phyloP scores from a whole-genome alignment of 176 grass and related monocot genomes.

The Chrysopogon serrulatus region DNA sequence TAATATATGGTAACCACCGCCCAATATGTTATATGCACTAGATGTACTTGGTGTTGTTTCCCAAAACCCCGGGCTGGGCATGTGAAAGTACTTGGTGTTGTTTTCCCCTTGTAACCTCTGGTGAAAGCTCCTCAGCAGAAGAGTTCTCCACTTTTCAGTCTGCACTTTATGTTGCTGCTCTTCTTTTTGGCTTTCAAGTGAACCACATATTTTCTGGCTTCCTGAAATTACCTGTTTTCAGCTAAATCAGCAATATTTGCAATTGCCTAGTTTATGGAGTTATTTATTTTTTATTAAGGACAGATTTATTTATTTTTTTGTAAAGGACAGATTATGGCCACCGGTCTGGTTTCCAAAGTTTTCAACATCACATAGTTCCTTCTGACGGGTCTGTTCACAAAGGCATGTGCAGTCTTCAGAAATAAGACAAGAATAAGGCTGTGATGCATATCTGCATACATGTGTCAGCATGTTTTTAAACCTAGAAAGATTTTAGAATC shows the following conservation, averaged over 20 bases:
- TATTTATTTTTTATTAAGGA: background rate
- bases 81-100: too few relatives aligned
- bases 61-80: too few relatives aligned
- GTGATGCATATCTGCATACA: background rate
- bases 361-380: background rate
- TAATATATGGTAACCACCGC: too few relatives aligned
- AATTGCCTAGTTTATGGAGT: too few relatives aligned
- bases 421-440: background rate
- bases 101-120: too few relatives aligned
- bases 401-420: background rate
- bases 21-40: too few relatives aligned
- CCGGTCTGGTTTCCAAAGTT: background rate
- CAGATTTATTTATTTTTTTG: background rate
- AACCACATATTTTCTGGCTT: background rate
- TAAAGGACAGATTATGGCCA: background rate
- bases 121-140: too few relatives aligned
- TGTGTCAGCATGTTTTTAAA: background rate
- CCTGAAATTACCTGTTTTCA: background rate
- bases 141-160: too few relatives aligned
- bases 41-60: too few relatives aligned
- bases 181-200: background rate
- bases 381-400: background rate
- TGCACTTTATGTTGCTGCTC: too few relatives aligned
- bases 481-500: background rate
- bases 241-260: too few relatives aligned